A percentile compares a stretch with the other conserved stretches of the same genome.
Evolutionary conservation across 1,284 basidiomycete genomes (phyloP).

Genomic region (Earliella scabrosa): DNA sequence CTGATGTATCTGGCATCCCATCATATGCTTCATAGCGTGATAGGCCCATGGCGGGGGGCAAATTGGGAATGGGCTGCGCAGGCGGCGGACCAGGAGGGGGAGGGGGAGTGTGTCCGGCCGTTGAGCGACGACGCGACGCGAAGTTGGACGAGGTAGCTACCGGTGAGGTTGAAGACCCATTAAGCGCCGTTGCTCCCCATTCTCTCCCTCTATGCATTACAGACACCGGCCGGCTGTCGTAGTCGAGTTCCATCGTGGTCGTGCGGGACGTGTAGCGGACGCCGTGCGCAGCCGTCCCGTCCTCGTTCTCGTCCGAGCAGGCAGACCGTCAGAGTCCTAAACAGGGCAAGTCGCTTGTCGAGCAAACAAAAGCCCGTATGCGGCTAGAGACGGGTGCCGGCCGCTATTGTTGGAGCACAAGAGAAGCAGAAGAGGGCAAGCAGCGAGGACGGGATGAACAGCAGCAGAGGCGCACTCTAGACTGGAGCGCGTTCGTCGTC

Average conservation of each 20-base stretch:
- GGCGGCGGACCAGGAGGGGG: slow-evolving; percentile 75
- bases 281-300: slow-evolving; percentile 9
- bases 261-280: slow-evolving; percentile 1
- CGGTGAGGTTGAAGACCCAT: slow-evolving; percentile 35
- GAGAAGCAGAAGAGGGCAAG: neutral
- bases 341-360: slow-evolving; percentile 26
- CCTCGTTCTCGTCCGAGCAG: slow-evolving; percentile 8
- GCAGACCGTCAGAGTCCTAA: slow-evolving; percentile 18
- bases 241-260: slow-evolving; percentile 57
- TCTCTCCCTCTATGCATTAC: slow-evolving; percentile 46
- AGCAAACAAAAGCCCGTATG: slow-evolving; percentile 28
- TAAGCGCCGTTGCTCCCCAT: slow-evolving; percentile 46
- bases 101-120: slow-evolving; percentile 63
- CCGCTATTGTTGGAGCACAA: slow-evolving; percentile 17
- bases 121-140: slow-evolving; percentile 62
- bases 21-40: slow-evolving; percentile 33
- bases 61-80: slow-evolving; percentile 69
- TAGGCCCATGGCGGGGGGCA: slow-evolving; percentile 46
- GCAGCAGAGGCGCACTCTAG: slow-evolving; percentile 3
- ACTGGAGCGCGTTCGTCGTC: slow-evolving; percentile 5
- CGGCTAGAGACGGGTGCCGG: slow-evolving; percentile 19
- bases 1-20: slow-evolving; percentile 26
- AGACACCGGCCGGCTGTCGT: slow-evolving; percentile 48
- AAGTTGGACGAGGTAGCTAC: slow-evolving; percentile 38
- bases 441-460: slow-evolving; percentile 4